Evolutionary conservation across 495 filamentous ascomycete species (phyloP).

Genomic region (Penicillium waksmanii): DNA sequence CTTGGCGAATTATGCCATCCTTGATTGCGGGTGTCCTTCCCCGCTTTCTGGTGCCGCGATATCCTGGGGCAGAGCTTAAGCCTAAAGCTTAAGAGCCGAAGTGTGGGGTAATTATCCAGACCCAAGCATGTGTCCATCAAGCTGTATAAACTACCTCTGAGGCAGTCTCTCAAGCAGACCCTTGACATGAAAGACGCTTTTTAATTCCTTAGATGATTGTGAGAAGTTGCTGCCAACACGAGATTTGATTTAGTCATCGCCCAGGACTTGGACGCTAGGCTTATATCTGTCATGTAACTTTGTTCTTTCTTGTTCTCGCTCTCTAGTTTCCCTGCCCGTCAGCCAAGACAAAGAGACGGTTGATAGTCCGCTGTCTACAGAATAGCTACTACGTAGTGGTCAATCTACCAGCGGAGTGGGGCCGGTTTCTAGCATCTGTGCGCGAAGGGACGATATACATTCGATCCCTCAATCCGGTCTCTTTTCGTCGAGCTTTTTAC

Average conservation of each 20-base stretch:
- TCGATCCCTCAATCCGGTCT: not conserved
- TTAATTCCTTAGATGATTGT: too few species aligned
- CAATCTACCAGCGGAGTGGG: not conserved
- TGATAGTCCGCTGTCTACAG: not conserved
- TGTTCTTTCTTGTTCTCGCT: not conserved
- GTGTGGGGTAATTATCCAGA: slow-evolving; percentile 5
- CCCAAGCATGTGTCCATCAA: not conserved
- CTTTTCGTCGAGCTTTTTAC: not conserved
- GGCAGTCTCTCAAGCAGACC: too few species aligned
- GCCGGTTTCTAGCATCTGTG: not conserved
- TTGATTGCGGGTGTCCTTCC: not conserved
- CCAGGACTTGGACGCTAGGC: not conserved
- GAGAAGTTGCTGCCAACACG: too few species aligned
- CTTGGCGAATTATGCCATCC: not conserved
- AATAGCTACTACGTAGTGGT: not conserved
- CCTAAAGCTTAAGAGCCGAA: slow-evolving; percentile 7
- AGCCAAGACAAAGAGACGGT: slow-evolving; percentile 6
- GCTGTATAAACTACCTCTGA: too few species aligned
- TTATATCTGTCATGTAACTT: not conserved
- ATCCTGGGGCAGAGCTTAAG: not conserved
- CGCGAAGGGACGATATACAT: not conserved
- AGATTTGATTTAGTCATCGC: too few species aligned
- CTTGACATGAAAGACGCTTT: too few species aligned
- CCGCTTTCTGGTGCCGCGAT: slow-evolving; percentile 1
- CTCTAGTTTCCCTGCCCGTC: slow-evolving; percentile 3